Evolutionary conservation across 345 rosid species (phyloP).

Genomic region (Salix brachista): DNA sequence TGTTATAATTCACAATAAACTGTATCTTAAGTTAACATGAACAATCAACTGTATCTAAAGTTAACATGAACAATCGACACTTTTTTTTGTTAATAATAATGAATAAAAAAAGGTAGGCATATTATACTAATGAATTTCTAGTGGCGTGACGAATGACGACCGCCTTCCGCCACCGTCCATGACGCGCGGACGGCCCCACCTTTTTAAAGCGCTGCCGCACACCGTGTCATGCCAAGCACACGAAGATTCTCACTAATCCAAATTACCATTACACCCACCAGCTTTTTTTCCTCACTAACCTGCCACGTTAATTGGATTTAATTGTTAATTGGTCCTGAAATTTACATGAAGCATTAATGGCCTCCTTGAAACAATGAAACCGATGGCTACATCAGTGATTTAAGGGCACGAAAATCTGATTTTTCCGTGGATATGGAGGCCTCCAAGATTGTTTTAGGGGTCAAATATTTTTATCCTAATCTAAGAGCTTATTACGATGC

Average conservation of each 20-base stretch:
- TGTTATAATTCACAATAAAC: no score
- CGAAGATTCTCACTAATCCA: background rate
- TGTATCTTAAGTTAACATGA: no score
- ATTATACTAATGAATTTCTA: background rate
- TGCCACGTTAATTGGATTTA: background rate
- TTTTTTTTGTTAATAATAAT: background rate
- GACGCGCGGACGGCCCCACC: slow-evolving; percentile 16
- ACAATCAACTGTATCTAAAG: no score
- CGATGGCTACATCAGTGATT: background rate
- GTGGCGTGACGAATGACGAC: slow-evolving; percentile 19
- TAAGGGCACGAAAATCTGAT: background rate
- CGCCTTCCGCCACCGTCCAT: slow-evolving; percentile 17
- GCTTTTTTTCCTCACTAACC: background rate
- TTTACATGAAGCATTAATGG: background rate
- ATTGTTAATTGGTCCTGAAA: background rate
- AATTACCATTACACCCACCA: background rate
- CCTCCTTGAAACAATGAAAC: background rate
- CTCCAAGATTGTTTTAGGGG: background rate
- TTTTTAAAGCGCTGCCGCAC: slow-evolving; percentile 4
- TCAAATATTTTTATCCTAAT: background rate
- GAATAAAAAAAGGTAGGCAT: background rate
- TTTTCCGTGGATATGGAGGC: background rate
- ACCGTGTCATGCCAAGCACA: slow-evolving; percentile 2
- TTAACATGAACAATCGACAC: no score
- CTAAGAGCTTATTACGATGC: no score